Evolutionary conservation across 228 moss, liverwort and hornwort species (phyloP).

Genomic region (Sphagnum magellanicum): DNA sequence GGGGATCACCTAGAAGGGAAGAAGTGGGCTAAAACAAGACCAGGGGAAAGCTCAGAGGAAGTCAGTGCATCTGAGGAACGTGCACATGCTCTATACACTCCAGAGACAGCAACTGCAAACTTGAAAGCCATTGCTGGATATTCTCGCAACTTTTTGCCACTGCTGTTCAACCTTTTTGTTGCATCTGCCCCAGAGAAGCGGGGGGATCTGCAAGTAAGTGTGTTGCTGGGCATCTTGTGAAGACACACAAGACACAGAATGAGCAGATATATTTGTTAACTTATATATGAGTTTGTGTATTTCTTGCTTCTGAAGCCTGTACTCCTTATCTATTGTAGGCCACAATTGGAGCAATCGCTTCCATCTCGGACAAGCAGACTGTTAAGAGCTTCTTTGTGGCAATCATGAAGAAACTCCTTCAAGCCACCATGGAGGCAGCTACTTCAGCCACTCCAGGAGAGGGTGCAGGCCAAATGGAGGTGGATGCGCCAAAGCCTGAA

Average conservation of each 20-base stretch:
- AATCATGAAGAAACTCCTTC: constrained; percentile 88
- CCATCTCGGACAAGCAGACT: constrained; percentile 73
- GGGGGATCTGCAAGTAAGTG: constrained; percentile 73
- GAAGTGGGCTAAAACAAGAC: constrained; percentile 26
- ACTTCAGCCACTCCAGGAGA: constrained; percentile 33
- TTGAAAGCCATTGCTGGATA: constrained; percentile 72
- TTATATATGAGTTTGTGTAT: too few species aligned
- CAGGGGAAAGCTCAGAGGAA: constrained; percentile 48
- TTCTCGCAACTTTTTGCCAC: constrained; percentile 82
- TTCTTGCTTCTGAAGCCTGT: too few species aligned
- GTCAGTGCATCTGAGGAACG: constrained; percentile 47
- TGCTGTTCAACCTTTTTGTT: constrained; percentile 81
- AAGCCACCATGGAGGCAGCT: constrained; percentile 78
- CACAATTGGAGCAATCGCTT: constrained; percentile 78
- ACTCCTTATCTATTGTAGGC: constrained; percentile 15
- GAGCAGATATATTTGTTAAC: too few species aligned
- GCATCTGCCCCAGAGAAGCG: constrained; percentile 69
- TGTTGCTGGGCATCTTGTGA: background rate
- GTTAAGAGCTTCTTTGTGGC: constrained; percentile 81
- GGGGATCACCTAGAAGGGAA: constrained; percentile 77
- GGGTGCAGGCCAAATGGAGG: constrained; percentile 61
- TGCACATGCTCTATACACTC: constrained; percentile 64
- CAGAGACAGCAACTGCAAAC: constrained; percentile 69
- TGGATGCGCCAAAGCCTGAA: constrained; percentile 66
- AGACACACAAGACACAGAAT: too few species aligned